Evolutionary conservation across 805 yeast genomes (phyloP).

Genomic region (Sugiyamaella marilandica): DNA sequence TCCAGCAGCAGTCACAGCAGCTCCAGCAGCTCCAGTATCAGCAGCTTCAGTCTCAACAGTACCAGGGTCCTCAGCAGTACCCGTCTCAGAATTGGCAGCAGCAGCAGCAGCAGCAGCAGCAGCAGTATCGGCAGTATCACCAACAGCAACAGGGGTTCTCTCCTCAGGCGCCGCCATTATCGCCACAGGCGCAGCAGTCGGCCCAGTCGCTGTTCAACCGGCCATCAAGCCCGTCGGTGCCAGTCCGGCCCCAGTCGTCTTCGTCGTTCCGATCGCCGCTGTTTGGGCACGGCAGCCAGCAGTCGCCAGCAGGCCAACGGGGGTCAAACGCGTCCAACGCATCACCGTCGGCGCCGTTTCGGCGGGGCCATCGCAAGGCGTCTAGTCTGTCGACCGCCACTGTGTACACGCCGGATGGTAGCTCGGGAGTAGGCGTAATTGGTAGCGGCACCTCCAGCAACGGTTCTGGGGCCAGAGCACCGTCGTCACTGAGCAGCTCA

Average conservation of each 20-base stretch:
- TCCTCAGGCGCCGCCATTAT: too few species aligned
- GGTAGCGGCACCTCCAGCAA: conserved; percentile 6
- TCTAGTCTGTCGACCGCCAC: conserved; percentile 25
- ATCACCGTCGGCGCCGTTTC: conserved; percentile 13
- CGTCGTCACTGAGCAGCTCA: conserved; percentile 3
- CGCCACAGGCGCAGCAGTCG: too few species aligned
- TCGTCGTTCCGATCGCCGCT: conserved; percentile 17
- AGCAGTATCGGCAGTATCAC: too few species aligned
- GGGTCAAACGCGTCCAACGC: background rate
- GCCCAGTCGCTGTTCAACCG: conserved; percentile 6
- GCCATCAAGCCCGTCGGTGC: conserved; percentile 24
- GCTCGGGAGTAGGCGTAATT: conserved; percentile 5
- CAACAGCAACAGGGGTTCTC: too few species aligned
- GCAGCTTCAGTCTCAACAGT: conserved; percentile 18
- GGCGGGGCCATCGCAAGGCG: conserved; percentile 27
- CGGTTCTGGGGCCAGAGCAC: conserved; percentile 1
- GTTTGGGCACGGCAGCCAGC: conserved; percentile 9
- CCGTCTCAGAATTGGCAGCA: conserved; percentile 8
- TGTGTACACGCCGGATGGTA: conserved; percentile 10
- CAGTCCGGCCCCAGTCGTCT: conserved; percentile 23
- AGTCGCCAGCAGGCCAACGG: background rate
- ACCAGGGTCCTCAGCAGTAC: conserved; percentile 17
- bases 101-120: background rate
- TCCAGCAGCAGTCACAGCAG: conserved; percentile 8
- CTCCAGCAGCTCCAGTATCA: conserved; percentile 2